phyloP scores from a whole-genome alignment of 371 early-diverging fungal genomes.

The Mucor ambiguus region DNA sequence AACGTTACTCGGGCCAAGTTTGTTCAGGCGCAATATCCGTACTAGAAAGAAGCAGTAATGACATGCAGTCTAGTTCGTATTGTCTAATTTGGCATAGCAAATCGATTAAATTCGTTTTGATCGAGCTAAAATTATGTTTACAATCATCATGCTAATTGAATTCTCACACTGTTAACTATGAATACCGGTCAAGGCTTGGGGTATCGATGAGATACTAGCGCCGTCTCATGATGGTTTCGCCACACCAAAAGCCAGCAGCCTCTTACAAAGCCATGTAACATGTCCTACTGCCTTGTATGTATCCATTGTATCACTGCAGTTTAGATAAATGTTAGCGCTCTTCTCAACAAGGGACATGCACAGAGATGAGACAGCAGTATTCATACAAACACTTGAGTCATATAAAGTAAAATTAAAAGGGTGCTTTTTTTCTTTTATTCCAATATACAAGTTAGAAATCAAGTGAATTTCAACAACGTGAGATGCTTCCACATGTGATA shows the following conservation, averaged over 20 bases:
- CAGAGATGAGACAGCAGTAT: too few species aligned
- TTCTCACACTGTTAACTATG: background rate
- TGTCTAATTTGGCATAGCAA: background rate
- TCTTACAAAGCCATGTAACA: background rate
- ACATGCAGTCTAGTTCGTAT: background rate
- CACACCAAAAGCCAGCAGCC: background rate
- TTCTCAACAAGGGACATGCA: too few species aligned
- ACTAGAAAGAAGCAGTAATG: background rate
- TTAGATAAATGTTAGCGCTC: background rate
- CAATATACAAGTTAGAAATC: background rate
- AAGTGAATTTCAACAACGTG: background rate
- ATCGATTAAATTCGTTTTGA: background rate
- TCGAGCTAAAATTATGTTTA: background rate
- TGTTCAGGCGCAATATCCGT: too few species aligned
- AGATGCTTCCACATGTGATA: conserved; percentile 4
- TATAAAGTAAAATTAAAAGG: background rate
- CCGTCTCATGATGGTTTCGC: background rate
- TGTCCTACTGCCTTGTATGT: background rate
- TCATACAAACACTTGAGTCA: background rate
- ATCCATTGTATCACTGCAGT: background rate
- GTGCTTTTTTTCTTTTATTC: background rate
- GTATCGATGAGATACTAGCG: background rate
- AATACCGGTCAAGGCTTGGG: background rate
- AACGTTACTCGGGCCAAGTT: background rate
- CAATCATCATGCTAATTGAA: background rate